phyloP scores from a whole-genome alignment of 2,329 filamentous ascomycete genomes.

The Aspergillus arachidicola region DNA sequence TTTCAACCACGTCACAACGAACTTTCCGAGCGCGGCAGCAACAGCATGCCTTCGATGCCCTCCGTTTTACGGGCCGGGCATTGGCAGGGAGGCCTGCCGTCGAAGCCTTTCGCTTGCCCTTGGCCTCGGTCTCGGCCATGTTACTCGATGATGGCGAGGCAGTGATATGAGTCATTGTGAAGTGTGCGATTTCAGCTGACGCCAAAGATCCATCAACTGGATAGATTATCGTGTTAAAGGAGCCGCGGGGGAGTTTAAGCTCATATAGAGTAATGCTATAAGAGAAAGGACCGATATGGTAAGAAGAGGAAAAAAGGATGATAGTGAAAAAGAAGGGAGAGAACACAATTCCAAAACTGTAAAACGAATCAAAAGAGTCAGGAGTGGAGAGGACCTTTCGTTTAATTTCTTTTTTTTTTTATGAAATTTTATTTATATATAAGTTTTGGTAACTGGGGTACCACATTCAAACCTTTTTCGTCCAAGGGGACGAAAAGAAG shows the following conservation, averaged over 20 bases:
- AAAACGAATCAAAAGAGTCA: background rate
- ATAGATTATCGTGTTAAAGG: background rate
- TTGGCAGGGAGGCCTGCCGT: constrained; percentile 57
- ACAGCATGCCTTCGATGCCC: constrained; percentile 88
- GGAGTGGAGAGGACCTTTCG: constrained; percentile 5
- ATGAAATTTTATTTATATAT: constrained; percentile 3
- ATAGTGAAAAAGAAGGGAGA: background rate
- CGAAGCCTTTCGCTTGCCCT: constrained; percentile 60
- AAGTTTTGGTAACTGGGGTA: constrained; percentile 8
- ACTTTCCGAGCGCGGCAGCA: constrained; percentile 89
- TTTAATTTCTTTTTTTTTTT: constrained; percentile 8
- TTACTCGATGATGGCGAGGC: constrained; percentile 21
- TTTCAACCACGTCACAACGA: constrained; percentile 88
- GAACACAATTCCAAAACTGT: background rate
- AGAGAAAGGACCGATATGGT: background rate
- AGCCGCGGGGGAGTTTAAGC: background rate
- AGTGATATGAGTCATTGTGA: constrained; percentile 29
- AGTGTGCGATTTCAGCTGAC: constrained; percentile 14
- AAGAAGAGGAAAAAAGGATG: background rate
- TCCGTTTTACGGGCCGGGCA: constrained; percentile 70
- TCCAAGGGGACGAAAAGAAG: constrained; percentile 25
- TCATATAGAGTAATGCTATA: constrained; percentile 9
- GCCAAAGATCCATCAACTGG: constrained; percentile 7
- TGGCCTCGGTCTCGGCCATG: constrained; percentile 33
- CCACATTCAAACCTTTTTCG: constrained; percentile 17